Conservation (phyloP, 768 basidiomycete species). For the Rhodocollybia butyracea region DNA sequence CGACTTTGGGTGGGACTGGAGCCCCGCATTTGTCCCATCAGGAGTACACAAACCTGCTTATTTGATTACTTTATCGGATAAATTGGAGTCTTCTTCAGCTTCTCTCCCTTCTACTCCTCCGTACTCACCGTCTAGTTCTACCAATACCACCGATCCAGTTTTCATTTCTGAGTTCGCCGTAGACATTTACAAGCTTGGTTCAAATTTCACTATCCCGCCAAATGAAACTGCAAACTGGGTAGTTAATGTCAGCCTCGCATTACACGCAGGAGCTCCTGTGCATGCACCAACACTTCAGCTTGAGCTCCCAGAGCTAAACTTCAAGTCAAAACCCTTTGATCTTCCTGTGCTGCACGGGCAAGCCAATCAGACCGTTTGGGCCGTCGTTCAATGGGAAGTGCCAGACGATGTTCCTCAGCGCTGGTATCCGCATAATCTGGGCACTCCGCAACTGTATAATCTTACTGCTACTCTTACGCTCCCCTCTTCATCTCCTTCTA, state of each 20-base stretch:
- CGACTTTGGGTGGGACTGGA: constrained; percentile 49
- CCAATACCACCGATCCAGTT: constrained; percentile 23
- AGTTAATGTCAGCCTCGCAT: constrained; percentile 48
- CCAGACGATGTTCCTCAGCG: constrained; percentile 42
- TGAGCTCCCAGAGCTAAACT: constrained; percentile 43
- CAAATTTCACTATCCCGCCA: constrained; percentile 40
- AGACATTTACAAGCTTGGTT: constrained; percentile 54
- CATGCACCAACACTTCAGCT: constrained; percentile 35
- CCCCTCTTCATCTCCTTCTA: constrained; percentile 6
- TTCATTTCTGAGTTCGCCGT: constrained; percentile 51
- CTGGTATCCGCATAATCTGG: constrained; percentile 57
- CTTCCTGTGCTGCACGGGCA: constrained; percentile 19
- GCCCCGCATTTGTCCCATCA: constrained; percentile 53
- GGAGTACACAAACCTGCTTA: constrained; percentile 57
- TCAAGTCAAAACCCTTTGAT: constrained; percentile 33
- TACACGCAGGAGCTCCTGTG: constrained; percentile 39
- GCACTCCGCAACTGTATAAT: constrained; percentile 52
- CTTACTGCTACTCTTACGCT: constrained; percentile 39
- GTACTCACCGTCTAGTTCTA: constrained; percentile 21
- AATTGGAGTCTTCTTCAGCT: constrained; percentile 10
- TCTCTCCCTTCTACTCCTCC: constrained; percentile 18
- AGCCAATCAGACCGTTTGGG: constrained; percentile 31
- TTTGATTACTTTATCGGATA: constrained; percentile 37
- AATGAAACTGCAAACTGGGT: constrained; percentile 51
- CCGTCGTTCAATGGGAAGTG: constrained; percentile 42